Conservation (phyloP, 2,329 filamentous ascomycete species). For the Penicillium sp. region DNA sequence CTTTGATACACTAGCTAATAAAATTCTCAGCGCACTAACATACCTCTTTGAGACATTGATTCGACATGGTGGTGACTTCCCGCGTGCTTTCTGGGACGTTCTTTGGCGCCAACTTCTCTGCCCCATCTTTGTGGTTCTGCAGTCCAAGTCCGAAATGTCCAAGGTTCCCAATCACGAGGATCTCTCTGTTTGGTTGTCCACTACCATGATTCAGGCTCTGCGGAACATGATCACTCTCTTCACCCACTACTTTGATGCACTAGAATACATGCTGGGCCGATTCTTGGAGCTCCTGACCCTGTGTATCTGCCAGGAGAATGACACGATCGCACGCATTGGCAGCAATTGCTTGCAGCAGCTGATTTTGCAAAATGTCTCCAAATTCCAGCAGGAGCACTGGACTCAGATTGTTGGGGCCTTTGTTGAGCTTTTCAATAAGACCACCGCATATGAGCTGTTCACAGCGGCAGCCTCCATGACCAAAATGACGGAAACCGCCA, state of each 20-base stretch:
- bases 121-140: slow-evolving; percentile 96
- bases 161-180: slow-evolving; percentile 96
- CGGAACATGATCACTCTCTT: slow-evolving; percentile 98
- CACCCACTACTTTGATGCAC: slow-evolving; percentile 93
- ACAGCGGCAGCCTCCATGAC: slow-evolving; percentile 66
- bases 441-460: slow-evolving; percentile 93
- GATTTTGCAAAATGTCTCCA: slow-evolving; percentile 92
- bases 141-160: slow-evolving; percentile 93
- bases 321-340: slow-evolving; percentile 95
- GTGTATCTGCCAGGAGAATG: slow-evolving; percentile 98
- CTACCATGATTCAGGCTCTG: slow-evolving; percentile 97
- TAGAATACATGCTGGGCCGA: slow-evolving; percentile 98
- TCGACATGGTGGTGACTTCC: slow-evolving; percentile 86
- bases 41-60: slow-evolving; percentile 96
- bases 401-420: slow-evolving; percentile 92
- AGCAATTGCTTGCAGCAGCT: slow-evolving; percentile 97
- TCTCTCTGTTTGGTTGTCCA: slow-evolving; percentile 96
- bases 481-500: slow-evolving; percentile 33
- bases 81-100: slow-evolving; percentile 95
- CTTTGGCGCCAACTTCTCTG: slow-evolving; percentile 96
- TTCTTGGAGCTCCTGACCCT: slow-evolving; percentile 91
- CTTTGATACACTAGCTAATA: slow-evolving; percentile 7
- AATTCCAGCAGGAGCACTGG: slow-evolving; percentile 88
- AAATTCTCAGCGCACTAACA: slow-evolving; percentile 65
- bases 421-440: slow-evolving; percentile 90